These are phyloP conservation scores for Hyaloraphidium curvatum DNA, from an alignment of 192 early-diverging fungal genomes.

Conservation along the genomic window DNA sequence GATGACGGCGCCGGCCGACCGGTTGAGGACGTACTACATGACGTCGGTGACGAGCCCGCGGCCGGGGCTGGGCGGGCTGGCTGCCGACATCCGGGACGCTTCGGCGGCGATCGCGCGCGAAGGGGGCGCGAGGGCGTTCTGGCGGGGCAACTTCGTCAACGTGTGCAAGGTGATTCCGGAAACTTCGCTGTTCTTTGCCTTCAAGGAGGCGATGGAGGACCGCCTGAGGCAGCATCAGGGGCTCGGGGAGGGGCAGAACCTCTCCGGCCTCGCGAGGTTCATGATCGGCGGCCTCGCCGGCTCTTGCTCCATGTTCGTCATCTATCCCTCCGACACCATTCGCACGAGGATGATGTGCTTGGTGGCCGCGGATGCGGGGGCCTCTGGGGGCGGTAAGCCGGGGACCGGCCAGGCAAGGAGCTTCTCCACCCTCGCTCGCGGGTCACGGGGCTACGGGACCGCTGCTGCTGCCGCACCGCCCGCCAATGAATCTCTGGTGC, in stretches of 20 bases:
- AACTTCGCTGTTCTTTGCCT: background rate
- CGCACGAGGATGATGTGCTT: background rate
- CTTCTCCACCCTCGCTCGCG: no score
- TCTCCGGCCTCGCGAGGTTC: background rate
- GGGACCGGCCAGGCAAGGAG: no score
- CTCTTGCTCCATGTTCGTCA: background rate
- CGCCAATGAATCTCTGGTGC: background rate
- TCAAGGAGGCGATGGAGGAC: no score
- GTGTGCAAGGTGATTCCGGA: conserved; percentile 1
- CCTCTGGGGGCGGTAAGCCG: no score
- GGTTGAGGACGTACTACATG: background rate
- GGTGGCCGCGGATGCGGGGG: no score
- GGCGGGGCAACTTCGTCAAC: background rate
- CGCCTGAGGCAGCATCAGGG: background rate
- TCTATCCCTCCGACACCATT: conserved; percentile 2
- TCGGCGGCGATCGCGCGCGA: background rate
- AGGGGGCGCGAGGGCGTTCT: background rate
- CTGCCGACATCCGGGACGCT: background rate
- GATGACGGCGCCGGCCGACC: background rate
- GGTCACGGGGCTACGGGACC: background rate
- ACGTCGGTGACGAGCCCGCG: background rate
- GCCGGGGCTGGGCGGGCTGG: background rate
- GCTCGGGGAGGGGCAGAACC: background rate
- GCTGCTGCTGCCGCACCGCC: background rate
- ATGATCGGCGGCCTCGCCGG: background rate